Conservation (phyloP, 257 asterid genomes). For the Cinchona pubescens region DNA sequence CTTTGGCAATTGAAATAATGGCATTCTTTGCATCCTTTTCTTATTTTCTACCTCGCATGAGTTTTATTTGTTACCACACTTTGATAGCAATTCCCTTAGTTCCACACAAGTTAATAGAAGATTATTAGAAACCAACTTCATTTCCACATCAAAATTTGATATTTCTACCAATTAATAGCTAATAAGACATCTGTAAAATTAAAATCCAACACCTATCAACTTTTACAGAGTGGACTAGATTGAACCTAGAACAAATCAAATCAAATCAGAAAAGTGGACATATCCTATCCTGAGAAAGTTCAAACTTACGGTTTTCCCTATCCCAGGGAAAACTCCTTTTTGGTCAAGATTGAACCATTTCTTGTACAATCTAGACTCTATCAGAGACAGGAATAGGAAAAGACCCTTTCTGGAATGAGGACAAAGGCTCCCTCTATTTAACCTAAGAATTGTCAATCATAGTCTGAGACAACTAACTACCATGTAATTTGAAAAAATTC, state of each 20-base stretch:
- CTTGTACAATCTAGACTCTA: background rate
- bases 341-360: background rate
- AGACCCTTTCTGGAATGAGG: background rate
- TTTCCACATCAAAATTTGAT: background rate
- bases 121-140: background rate
- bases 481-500: background rate
- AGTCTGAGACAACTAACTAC: background rate
- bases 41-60: background rate
- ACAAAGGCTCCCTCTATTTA: background rate
- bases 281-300: background rate
- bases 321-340: background rate
- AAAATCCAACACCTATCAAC: background rate
- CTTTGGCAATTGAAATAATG: background rate
- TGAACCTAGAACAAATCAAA: background rate
- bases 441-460: background rate
- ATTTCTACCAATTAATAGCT: background rate
- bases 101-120: background rate
- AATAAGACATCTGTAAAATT: background rate
- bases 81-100: no score
- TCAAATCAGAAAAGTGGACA: background rate
- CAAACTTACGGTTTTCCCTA: background rate
- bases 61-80: background rate
- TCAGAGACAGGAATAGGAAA: background rate
- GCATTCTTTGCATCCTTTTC: background rate
- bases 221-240: background rate